These are phyloP conservation scores for Hyaloperonospora arabidopsidis DNA, from an alignment of 352 stramenopile species.

Conservation along the genomic window DNA sequence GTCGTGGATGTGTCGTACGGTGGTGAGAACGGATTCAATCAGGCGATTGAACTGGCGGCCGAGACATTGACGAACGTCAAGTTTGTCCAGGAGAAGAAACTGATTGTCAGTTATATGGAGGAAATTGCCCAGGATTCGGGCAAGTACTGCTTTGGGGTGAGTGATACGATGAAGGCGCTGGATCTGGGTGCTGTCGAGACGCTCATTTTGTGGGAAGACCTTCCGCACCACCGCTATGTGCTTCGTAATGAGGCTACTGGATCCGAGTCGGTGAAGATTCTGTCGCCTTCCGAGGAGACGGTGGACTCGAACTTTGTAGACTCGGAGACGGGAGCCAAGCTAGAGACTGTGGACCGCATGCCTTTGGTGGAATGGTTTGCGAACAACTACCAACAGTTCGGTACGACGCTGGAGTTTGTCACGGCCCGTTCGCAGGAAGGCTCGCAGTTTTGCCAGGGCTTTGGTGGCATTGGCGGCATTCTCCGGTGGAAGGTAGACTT, in stretches of 20 bases:
- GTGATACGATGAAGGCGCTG: constrained; percentile 97
- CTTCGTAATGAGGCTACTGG: constrained; percentile 91
- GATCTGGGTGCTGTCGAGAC: constrained; percentile 98
- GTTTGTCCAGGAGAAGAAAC: constrained; percentile 99
- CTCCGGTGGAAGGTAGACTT: constrained; percentile 99
- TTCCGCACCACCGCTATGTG: constrained; percentile 91
- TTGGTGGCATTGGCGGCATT: constrained; percentile 98
- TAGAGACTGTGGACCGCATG: constrained; percentile 95
- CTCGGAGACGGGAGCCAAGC: constrained; percentile 89
- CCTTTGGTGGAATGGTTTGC: constrained; percentile 99
- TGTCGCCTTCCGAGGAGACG: constrained; percentile 83
- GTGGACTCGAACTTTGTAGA: constrained; percentile 96
- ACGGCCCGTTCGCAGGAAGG: constrained; percentile 97
- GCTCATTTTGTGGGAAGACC: constrained; percentile 99
- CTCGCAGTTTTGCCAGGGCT: constrained; percentile 99
- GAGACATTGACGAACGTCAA: constrained; percentile 98
- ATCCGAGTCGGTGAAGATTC: constrained; percentile 75
- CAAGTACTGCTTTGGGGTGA: constrained; percentile 99
- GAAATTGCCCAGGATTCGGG: constrained; percentile 98
- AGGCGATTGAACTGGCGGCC: constrained; percentile 97
- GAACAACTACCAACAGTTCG: constrained; percentile 99
- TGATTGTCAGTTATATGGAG: constrained; percentile 99
- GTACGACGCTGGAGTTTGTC: constrained; percentile 97
- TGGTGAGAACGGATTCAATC: constrained; percentile 99
- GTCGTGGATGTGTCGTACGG: constrained; percentile 99